phyloP scores from a whole-genome alignment of 371 early-diverging fungal genomes.

The Circinella minor region DNA sequence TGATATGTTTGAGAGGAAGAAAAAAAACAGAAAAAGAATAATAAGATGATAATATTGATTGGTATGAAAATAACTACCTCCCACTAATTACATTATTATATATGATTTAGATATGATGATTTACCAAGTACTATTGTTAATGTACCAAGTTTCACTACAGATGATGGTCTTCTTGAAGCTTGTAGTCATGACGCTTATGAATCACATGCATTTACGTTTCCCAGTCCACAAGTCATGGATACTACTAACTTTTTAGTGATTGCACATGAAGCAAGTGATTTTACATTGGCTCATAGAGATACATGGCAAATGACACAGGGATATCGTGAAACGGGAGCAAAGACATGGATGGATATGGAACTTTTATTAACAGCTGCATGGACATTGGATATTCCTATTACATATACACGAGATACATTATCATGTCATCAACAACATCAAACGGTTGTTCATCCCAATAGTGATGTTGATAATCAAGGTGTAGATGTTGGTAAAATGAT shows the following conservation, averaged over 20 bases:
- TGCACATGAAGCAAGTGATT: conserved; percentile 48
- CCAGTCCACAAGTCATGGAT: conserved; percentile 15
- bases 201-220: conserved; percentile 18
- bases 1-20: neutral
- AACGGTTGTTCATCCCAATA: conserved; percentile 29
- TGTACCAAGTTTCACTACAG: conserved; percentile 36
- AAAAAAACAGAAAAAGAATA: neutral
- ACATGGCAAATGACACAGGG: conserved; percentile 47
- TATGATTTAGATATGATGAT: conserved; percentile 26
- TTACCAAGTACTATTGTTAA: conserved; percentile 39
- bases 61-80: too few relatives aligned
- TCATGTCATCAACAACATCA: conserved; percentile 50
- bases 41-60: too few relatives aligned
- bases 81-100: neutral
- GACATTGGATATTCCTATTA: conserved; percentile 42
- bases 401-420: conserved; percentile 34
- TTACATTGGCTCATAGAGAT: conserved; percentile 50
- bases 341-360: conserved; percentile 53
- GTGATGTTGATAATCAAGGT: conserved; percentile 29
- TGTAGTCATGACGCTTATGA: conserved; percentile 22
- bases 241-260: conserved; percentile 34
- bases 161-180: conserved; percentile 24
- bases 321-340: conserved; percentile 46
- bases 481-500: conserved; percentile 39
- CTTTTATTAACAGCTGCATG: conserved; percentile 47